Percentiles rank a stretch among this genome's conserved stretches.
Conservation (phyloP, 164 flowering plant species). For the Stephania yunnanensis region DNA sequence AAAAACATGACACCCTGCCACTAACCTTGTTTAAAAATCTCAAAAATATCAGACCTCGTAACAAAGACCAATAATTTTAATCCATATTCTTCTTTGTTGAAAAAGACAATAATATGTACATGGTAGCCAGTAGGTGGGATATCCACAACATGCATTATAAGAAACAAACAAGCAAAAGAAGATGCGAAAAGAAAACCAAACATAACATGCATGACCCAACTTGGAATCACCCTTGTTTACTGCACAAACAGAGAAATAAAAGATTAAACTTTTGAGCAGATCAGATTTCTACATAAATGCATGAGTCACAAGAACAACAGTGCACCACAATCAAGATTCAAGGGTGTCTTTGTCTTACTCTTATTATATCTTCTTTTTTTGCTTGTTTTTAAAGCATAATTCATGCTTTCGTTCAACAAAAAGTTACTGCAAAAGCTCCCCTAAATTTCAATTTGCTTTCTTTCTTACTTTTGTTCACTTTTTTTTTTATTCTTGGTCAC, state of each 20-base stretch:
- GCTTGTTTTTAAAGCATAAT: neutral
- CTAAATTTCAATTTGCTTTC: constrained; percentile 3
- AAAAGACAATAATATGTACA: neutral
- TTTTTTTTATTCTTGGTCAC: neutral
- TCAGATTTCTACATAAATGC: neutral
- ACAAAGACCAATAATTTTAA: neutral
- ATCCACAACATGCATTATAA: neutral
- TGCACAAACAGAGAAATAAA: neutral
- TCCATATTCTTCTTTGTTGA: neutral
- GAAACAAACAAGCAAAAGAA: constrained; percentile 1
- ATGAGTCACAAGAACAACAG: neutral
- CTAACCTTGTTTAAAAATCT: neutral
- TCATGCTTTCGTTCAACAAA: constrained; percentile 14
- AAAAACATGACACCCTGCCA: neutral
- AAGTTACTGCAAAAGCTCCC: constrained; percentile 8
- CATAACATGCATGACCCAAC: neutral
- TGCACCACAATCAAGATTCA: neutral
- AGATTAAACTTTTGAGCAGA: neutral
- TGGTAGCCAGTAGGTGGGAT: neutral
- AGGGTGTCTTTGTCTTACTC: neutral
- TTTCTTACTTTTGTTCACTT: neutral
- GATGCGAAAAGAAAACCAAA: neutral
- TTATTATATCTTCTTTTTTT: neutral
- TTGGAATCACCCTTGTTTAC: neutral
- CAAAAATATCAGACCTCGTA: neutral